A percentile compares a stretch with the other conserved stretches of the same genome.
Conservation (phyloP, 2,329 filamentous ascomycete genomes). For the Thelonectria blattea region DNA sequence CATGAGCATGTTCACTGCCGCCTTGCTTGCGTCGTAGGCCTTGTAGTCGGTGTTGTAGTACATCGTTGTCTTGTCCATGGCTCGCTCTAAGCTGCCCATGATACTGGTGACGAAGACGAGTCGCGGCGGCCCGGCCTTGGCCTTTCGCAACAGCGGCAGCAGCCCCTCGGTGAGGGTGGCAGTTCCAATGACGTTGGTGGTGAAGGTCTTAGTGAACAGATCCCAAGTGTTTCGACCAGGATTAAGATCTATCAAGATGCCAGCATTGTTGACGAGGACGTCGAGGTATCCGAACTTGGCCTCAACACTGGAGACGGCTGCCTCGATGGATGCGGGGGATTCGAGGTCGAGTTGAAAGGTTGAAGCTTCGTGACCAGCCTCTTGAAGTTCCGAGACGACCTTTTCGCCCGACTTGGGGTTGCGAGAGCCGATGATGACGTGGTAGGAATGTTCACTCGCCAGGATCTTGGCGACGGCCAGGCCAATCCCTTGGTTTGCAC, state of each 20-base stretch:
- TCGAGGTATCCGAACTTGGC: constrained; percentile 35
- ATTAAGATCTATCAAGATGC: constrained; percentile 33
- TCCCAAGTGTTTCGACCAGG: constrained; percentile 33
- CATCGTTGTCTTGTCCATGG: constrained; percentile 33
- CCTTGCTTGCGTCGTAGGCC: constrained; percentile 47
- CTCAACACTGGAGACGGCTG: constrained; percentile 28
- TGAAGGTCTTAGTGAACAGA: constrained; percentile 44
- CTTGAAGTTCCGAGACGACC: constrained; percentile 27
- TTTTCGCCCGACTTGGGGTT: constrained; percentile 32
- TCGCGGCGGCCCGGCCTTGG: constrained; percentile 35
- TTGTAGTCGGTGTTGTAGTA: constrained; percentile 37
- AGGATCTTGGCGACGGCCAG: constrained; percentile 23
- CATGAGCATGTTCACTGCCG: constrained; percentile 48
- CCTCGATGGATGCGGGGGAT: constrained; percentile 36
- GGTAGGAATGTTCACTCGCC: constrained; percentile 30
- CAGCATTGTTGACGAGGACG: constrained; percentile 44
- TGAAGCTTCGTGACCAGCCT: constrained; percentile 31
- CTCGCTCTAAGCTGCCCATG: constrained; percentile 40
- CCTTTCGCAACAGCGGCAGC: constrained; percentile 37
- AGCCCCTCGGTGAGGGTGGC: constrained; percentile 38
- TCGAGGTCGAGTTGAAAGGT: constrained; percentile 34
- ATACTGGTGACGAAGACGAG: constrained; percentile 46
- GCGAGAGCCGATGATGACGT: constrained; percentile 41
- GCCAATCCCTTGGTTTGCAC: constrained; percentile 26
- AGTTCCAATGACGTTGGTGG: constrained; percentile 43